Conservation (phyloP, 805 yeast genomes). For the Metschnikowia kofuensis region DNA sequence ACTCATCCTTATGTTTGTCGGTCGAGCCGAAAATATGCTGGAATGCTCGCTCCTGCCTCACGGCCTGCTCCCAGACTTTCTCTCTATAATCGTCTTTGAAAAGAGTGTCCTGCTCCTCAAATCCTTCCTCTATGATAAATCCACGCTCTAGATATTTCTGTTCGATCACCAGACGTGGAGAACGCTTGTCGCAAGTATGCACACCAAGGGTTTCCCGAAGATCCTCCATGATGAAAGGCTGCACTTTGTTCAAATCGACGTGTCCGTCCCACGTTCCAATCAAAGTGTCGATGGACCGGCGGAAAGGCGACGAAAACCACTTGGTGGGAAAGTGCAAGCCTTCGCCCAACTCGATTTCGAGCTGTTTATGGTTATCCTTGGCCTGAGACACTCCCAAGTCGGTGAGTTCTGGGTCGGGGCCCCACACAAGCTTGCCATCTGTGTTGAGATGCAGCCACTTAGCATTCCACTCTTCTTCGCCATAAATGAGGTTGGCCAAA, state of each 20-base stretch:
- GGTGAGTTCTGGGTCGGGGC: slow-evolving; percentile 51
- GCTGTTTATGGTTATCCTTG: slow-evolving; percentile 37
- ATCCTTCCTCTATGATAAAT: slow-evolving; percentile 42
- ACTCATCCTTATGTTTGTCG: slow-evolving; percentile 20
- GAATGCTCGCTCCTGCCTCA: slow-evolving; percentile 33
- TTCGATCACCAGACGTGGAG: slow-evolving; percentile 34
- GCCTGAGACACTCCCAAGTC: slow-evolving; percentile 46
- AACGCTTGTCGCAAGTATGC: slow-evolving; percentile 50
- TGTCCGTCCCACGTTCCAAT: slow-evolving; percentile 44
- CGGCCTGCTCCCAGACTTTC: slow-evolving; percentile 39
- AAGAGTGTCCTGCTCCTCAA: slow-evolving; percentile 45
- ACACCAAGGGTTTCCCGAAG: slow-evolving; percentile 49
- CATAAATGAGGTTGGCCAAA: slow-evolving; percentile 44
- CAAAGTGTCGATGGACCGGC: slow-evolving; percentile 50
- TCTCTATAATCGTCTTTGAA: slow-evolving; percentile 40
- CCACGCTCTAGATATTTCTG: slow-evolving; percentile 40
- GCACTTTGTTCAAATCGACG: slow-evolving; percentile 18
- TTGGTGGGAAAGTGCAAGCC: slow-evolving; percentile 33
- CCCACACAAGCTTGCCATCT: slow-evolving; percentile 49
- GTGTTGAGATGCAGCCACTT: slow-evolving; percentile 44
- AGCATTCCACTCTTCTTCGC: slow-evolving; percentile 44
- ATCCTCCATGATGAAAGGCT: slow-evolving; percentile 44
- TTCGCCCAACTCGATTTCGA: slow-evolving; percentile 36
- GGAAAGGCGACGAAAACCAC: slow-evolving; percentile 49
- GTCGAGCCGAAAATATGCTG: slow-evolving; percentile 33